Evolutionary conservation across 2,329 filamentous ascomycete genomes (phyloP).

Genomic region (Colletotrichum cuscutae): DNA sequence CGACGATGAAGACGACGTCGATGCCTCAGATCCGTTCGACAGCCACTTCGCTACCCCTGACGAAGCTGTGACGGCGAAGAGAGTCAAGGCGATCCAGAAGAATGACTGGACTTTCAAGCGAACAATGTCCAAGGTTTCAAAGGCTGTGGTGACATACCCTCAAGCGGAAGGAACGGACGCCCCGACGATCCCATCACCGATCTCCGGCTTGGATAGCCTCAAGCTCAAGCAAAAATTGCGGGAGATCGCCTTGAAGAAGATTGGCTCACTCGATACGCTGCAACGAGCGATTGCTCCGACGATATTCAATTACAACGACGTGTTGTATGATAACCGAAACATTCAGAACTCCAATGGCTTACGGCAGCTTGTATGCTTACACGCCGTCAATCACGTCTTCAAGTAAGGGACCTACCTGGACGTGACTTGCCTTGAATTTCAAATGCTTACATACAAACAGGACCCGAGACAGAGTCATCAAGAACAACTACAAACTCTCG

Average conservation of each 20-base stretch:
- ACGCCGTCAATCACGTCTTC: conserved; percentile 91
- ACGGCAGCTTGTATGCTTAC: conserved; percentile 79
- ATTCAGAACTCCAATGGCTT: conserved; percentile 74
- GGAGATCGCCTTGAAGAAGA: conserved; percentile 62
- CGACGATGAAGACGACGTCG: conserved; percentile 47
- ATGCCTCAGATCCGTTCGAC: conserved; percentile 79
- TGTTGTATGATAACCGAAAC: conserved; percentile 80
- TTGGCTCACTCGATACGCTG: conserved; percentile 67
- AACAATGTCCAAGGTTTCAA: conserved; percentile 56
- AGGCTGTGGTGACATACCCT: conserved; percentile 59
- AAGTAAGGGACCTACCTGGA: conserved; percentile 64
- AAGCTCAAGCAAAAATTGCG: conserved; percentile 78
- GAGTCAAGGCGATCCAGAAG: conserved; percentile 60
- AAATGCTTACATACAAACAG: conserved; percentile 47
- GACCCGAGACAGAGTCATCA: conserved; percentile 89
- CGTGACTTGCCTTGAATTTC: neutral
- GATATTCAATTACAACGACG: conserved; percentile 84
- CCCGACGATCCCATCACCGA: conserved; percentile 45
- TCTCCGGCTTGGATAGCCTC: conserved; percentile 56
- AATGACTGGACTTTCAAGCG: conserved; percentile 64
- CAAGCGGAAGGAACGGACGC: conserved; percentile 47
- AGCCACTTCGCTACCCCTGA: conserved; percentile 79
- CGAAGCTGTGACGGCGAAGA: conserved; percentile 65
- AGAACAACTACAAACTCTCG: conserved; percentile 85
- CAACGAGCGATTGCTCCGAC: conserved; percentile 75